phyloP scores from a whole-genome alignment of 257 asterid species.

The Rauvolfia tetraphylla region DNA sequence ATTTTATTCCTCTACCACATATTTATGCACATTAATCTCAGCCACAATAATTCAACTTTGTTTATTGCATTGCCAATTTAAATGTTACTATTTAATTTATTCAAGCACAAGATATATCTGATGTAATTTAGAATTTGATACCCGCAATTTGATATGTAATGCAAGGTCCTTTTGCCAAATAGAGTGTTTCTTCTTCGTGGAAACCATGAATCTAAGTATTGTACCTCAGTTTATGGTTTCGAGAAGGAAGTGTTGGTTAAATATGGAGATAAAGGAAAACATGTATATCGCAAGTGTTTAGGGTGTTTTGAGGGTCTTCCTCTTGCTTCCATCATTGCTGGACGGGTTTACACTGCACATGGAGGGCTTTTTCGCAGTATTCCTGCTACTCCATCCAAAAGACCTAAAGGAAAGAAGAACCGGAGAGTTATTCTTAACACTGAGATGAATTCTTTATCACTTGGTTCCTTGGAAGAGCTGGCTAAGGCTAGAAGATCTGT shows the following conservation, averaged over 20 bases:
- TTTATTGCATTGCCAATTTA: not conserved
- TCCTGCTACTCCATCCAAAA: constrained; percentile 56
- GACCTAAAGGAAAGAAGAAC: constrained; percentile 80
- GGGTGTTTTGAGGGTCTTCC: constrained; percentile 99
- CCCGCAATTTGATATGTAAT: constrained; percentile 14
- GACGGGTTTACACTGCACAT: constrained; percentile 83
- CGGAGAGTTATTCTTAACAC: constrained; percentile 58
- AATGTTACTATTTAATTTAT: not conserved
- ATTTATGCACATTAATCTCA: not conserved
- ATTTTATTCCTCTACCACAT: not conserved
- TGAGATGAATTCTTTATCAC: constrained; percentile 41
- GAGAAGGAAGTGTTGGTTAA: constrained; percentile 83
- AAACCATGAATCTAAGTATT: constrained; percentile 92
- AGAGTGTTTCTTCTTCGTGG: constrained; percentile 93
- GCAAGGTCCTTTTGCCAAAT: constrained; percentile 80
- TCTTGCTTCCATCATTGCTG: constrained; percentile 88
- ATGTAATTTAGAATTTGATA: not conserved
- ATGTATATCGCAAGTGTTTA: constrained; percentile 88
- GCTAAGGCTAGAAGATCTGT: constrained; percentile 90
- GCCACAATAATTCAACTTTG: not conserved
- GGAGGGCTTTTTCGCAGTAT: constrained; percentile 94
- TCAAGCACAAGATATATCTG: not conserved
- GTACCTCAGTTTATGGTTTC: constrained; percentile 96
- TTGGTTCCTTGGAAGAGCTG: constrained; percentile 90
- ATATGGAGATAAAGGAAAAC: constrained; percentile 85